Evolutionary conservation across 208 protist species (phyloP), one percentile per base, ranked within the genome.

Genomic region (Willaertia magna): DNA sequence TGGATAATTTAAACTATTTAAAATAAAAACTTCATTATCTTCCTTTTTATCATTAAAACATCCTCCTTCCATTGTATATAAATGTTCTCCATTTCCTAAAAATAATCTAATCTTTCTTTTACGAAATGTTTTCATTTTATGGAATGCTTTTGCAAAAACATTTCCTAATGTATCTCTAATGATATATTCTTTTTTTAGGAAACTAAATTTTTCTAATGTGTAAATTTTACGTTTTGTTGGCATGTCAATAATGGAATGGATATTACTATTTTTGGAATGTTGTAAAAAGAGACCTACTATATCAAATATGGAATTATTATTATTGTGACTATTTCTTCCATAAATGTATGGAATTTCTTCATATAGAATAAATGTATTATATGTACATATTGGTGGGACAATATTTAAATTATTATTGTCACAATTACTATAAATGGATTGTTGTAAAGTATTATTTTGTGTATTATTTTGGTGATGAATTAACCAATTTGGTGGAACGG

Each of bases 21-120:
- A 30, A 9, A 88, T 59, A 0, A 59, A 44, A 6, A 87, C 78
- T 83, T 88, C 86, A 74, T 88, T 88, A 34, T 83, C 30, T 2
- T 49, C 85, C 16, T 87, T 83, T 42, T 85, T 85, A 30, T 75
- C 44, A 61, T 85, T n/a, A 51, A 85, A 85, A 75, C 61, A 85
- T 42, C 82, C 82, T 48, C 86, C 86, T 42, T 86, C 52, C 78
- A 88, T 88, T 20, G 86, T 74, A 52, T 87, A 83, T 2, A 88
- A n/a, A 49, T 59, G 39, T 47, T 88, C 86, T 18, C 34, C 44
- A 18, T 42, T 83, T 1, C 40, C 34, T 42, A 88, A 78, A 11
- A 47, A 52, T 85, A 88, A 88, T 67, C 86, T 59, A 43, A 88
- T 86, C n/a, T 88, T 88, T 9, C 18, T 88, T 46, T 86, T 86